Base-by-base conservation (phyloP, 2,329 filamentous ascomycete genomes). In the Pseudodiploospora longispora region DNA sequence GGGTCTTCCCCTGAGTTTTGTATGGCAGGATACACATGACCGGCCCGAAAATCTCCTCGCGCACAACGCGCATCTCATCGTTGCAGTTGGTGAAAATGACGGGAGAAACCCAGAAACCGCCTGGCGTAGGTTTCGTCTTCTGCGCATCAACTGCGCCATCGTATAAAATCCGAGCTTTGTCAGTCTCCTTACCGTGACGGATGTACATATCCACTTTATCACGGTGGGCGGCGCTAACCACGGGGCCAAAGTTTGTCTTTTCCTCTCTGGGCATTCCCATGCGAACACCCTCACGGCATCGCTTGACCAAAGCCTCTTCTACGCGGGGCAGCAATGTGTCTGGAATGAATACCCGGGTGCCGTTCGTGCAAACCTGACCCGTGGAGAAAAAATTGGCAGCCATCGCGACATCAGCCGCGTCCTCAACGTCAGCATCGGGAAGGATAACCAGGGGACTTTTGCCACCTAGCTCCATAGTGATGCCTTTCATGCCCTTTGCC, bases 351-450 rank as follows among this genome's bases (percentile, higher is more conserved):
- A 95, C 88, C 8, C 89, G 76, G 1, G 89, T 95, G 40, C 89
- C 89, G 61, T 95, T 95, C 41, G 89, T 95, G 74, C 89, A 95
- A 41, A 95, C 88, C 65, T 95, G 89, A 30, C 89, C 89, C 0
- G 85, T 86, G 52, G 84, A 89, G 72, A 86, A 95, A 69, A 95
- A 95, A 65, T 95, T 95, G 55, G 88, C 89, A 73, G 94, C 87
- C 84, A 95, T 90, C 50, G 87, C 88, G 30, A 87, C 85, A 57
- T 95, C 83, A 31, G 87, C 89, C n/a, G 89, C 89, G 55, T 80
- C 78, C 38, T 87, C 82, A 19, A 91, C 64, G 41, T 87, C 79
- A 10, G 85, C 85, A 57, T 94, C 88, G 1, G 86, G 85, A 1
- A 95, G 78, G 38, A 95, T 74, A 41, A 95, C 71, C 36, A 88